Percentiles rank a stretch among this genome's conserved stretches.
phyloP scores from a whole-genome alignment of 805 yeast genomes.

The Metschnikowia noctiluminum region DNA sequence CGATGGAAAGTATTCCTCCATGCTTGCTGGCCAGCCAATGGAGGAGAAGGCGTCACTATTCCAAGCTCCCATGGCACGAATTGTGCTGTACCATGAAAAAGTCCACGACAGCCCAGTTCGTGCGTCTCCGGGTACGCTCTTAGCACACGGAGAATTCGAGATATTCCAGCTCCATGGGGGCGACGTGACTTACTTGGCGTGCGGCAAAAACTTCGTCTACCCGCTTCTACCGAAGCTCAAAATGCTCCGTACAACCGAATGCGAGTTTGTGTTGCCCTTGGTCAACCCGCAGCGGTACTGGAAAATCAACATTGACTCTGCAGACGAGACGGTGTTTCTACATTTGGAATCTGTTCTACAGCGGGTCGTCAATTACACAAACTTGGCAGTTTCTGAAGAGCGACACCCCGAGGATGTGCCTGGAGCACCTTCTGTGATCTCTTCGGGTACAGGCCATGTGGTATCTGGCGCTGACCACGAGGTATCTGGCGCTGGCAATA shows the following conservation, averaged over 20 bases:
- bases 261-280: slow-evolving; percentile 58
- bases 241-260: slow-evolving; percentile 46
- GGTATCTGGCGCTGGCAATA: slow-evolving; percentile 16
- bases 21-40: slow-evolving; percentile 22
- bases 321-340: slow-evolving; percentile 24
- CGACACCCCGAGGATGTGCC: too few relatives aligned
- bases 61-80: slow-evolving; percentile 28
- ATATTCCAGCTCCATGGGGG: slow-evolving; percentile 58
- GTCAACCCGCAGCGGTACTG: slow-evolving; percentile 77
- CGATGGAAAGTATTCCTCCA: slow-evolving; percentile 11
- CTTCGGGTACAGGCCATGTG: too few relatives aligned
- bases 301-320: slow-evolving; percentile 45
- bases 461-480: too few relatives aligned
- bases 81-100: slow-evolving; percentile 37
- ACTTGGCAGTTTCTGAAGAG: slow-evolving; percentile 23
- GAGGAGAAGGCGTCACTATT: slow-evolving; percentile 38
- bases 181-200: slow-evolving; percentile 57
- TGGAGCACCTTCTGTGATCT: too few relatives aligned
- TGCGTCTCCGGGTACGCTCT: slow-evolving; percentile 38
- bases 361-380: slow-evolving; percentile 40
- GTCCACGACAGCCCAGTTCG: slow-evolving; percentile 17
- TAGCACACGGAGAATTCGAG: slow-evolving; percentile 60
- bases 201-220: slow-evolving; percentile 65
- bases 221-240: slow-evolving; percentile 68
- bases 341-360: slow-evolving; percentile 38